Evolutionary conservation across 1,284 basidiomycete species (phyloP), one percentile per base, ranked within the genome.

Genomic region (Thecaphora frezii): DNA sequence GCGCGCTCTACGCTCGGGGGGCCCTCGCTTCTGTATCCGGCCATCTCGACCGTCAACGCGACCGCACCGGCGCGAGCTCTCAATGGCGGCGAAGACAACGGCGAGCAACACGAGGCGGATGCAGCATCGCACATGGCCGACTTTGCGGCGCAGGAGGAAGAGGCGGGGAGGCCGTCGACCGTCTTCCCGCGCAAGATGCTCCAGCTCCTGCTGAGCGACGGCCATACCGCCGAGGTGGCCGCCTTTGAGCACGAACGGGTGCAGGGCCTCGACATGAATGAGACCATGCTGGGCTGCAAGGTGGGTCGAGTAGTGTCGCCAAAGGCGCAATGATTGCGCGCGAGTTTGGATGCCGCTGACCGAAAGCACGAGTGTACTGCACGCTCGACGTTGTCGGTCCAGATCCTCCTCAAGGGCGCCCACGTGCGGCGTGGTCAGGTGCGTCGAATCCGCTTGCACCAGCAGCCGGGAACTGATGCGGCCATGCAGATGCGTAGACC

Each of bases 131-230:
- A 55, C 33, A 66, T 62, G 64, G 51, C 55, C 21, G 59, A 62
- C n/a, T 66, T 66, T n/a, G 50, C 62, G 22, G 59, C 64, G n/a
- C 52, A 59, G 36, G 56, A 66, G 23, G 64, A 66, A n/a, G 56
- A 57, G 44, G 61, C 58, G 30, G 23, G 46, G 1, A 50, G 46
- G 9, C 33, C 91, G 14, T 92, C 91, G 0, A 93, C 92, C 68
- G 93, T 98, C 44, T 82, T 97, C 60, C 97, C 94, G 2, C 97
- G 97, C 82, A 97, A 97, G 77, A 84, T 98, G 42, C 83, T 98
- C 36, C 89, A 86, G 21, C 89, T 86, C 13, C 89, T 89, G 3
- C 82, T 98, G 69, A 86, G 87, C 56, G 93, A 93, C 76, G 90
- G 93, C 66, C 90, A 88, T 0, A 89, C 90, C 0, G 91, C 96